phyloP scores from a whole-genome alignment of 73 alveolate species.

The Paramecium caudatum region DNA sequence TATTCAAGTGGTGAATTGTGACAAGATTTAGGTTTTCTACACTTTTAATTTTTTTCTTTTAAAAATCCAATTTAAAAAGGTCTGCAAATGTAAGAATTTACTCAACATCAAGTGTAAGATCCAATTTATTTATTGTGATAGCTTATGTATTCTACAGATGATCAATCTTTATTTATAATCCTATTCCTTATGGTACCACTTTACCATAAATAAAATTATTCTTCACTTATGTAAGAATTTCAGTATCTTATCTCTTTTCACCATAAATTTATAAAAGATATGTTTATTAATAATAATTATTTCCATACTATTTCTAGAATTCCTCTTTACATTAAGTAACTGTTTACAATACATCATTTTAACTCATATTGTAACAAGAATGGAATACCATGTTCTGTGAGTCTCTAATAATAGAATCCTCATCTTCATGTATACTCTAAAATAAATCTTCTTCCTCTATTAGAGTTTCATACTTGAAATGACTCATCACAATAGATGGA shows the following conservation, averaged over 20 bases:
- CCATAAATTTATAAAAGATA: neutral
- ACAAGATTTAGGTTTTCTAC: neutral
- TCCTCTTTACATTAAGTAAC: neutral
- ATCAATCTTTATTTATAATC: neutral
- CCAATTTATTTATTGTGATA: neutral
- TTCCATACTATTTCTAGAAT: neutral
- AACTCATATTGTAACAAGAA: conserved; percentile 32
- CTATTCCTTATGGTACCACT: neutral
- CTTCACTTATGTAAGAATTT: neutral
- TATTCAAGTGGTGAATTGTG: neutral
- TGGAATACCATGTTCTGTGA: neutral
- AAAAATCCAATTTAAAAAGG: neutral
- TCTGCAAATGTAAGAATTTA: neutral
- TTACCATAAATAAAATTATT: neutral
- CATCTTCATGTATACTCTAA: neutral
- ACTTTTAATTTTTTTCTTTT: neutral
- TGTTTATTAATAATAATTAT: neutral
- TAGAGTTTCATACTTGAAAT: neutral
- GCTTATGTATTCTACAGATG: neutral
- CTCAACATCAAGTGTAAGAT: neutral
- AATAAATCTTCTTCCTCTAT: neutral
- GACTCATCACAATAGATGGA: neutral
- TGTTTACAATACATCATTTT: neutral
- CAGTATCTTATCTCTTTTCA: neutral
- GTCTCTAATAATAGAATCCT: neutral